These are phyloP conservation scores for Leccinum pseudoinsigne DNA, from an alignment of 1,284 basidiomycete species.

Conservation along the genomic window DNA sequence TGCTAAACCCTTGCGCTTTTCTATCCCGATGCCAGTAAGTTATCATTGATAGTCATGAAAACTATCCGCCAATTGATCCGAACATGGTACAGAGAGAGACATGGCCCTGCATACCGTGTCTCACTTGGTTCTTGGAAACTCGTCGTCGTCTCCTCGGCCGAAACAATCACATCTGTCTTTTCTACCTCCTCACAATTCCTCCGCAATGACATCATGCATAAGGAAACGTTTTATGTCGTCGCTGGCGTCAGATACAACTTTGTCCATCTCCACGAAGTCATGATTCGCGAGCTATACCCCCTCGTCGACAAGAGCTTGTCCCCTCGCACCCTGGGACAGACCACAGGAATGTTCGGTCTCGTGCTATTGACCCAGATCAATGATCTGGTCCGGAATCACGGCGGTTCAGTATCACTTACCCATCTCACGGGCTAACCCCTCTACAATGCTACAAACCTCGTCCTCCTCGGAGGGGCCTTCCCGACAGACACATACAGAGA, in stretches of 20 bases:
- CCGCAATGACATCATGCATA: conserved; percentile 15
- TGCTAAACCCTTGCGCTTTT: conserved; percentile 18
- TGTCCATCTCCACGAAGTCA: conserved; percentile 15
- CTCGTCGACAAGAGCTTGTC: conserved; percentile 25
- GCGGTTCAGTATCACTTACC: conserved; percentile 12
- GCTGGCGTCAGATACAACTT: conserved; percentile 16
- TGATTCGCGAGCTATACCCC: conserved; percentile 20
- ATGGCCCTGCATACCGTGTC: conserved; percentile 19
- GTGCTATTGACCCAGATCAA: conserved; percentile 16
- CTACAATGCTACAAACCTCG: conserved; percentile 19
- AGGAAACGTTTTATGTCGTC: conserved; percentile 17
- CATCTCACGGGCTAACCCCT: conserved; percentile 20
- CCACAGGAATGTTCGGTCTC: conserved; percentile 15
- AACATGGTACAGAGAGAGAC: conserved; percentile 10
- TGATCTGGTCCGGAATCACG: background rate
- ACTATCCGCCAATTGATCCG: conserved; percentile 1
- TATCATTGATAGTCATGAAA: background rate
- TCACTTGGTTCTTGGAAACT: conserved; percentile 20
- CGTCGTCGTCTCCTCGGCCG: conserved; percentile 17
- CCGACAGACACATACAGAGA: conserved; percentile 21
- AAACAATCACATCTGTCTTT: conserved; percentile 1
- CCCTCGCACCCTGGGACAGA: conserved; percentile 14
- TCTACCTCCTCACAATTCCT: conserved; percentile 11
- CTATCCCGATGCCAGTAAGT: conserved; percentile 27
- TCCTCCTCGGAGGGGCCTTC: conserved; percentile 23